Percentiles rank a stretch among this genome's conserved stretches.
Conservation (phyloP, 768 basidiomycete genomes). For the Candolleomyces aberdarensis region DNA sequence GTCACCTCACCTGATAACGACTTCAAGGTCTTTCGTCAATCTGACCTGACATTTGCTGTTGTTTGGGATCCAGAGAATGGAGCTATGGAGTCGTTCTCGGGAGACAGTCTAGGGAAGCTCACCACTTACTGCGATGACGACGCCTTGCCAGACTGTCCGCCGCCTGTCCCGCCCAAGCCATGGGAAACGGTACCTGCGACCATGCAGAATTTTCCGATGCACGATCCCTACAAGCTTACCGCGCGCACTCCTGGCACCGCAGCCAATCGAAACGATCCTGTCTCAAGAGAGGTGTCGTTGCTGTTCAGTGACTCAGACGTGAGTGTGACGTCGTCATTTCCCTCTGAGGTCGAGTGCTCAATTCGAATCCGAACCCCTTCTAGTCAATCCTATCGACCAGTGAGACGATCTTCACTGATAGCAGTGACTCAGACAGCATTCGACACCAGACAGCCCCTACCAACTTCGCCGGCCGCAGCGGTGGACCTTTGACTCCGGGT, state of each 20-base stretch:
- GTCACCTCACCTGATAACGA: not conserved
- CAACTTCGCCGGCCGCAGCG: not conserved
- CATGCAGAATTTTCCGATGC: not conserved
- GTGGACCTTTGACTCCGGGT: not conserved
- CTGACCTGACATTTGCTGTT: slow-evolving; percentile 5
- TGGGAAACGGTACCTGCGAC: not conserved
- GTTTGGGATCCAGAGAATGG: slow-evolving; percentile 10
- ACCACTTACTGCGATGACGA: not conserved
- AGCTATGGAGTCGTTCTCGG: slow-evolving; percentile 7
- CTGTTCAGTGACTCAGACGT: slow-evolving; percentile 10
- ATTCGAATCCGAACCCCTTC: not conserved
- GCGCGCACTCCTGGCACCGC: not conserved
- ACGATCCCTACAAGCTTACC: not conserved
- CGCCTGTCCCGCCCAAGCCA: not conserved
- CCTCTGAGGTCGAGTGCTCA: not conserved
- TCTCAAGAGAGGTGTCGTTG: not conserved
- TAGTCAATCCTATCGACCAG: not conserved
- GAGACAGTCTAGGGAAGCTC: slow-evolving; percentile 8
- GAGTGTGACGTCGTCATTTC: not conserved
- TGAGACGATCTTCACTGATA: not conserved
- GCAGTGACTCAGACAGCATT: not conserved
- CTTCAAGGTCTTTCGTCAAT: not conserved
- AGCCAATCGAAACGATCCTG: not conserved
- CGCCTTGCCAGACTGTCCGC: not conserved
- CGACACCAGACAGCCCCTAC: not conserved